phyloP scores from a whole-genome alignment of 257 asterid genomes.

The Solanum microdontum region DNA sequence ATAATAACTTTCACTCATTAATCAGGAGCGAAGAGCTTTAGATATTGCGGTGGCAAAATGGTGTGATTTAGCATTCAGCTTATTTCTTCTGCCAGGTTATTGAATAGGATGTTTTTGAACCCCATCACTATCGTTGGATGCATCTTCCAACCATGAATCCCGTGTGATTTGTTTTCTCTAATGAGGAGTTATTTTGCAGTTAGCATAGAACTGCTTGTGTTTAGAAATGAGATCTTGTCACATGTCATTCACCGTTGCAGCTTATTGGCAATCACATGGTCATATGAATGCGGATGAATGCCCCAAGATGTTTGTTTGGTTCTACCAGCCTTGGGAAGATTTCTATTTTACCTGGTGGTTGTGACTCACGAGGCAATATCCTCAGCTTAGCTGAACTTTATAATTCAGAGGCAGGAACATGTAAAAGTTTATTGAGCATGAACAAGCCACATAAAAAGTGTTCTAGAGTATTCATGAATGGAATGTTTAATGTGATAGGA shows the following conservation, averaged over 20 bases:
- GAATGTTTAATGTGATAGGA: neutral
- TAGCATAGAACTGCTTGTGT: no score
- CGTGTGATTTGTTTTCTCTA: neutral
- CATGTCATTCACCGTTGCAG: neutral
- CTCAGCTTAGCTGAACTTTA: neutral
- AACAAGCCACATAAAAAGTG: neutral
- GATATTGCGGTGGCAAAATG: neutral
- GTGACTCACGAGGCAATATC: neutral
- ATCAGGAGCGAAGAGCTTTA: neutral
- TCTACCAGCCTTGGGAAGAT: neutral
- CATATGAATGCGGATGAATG: neutral
- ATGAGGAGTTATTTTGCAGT: no score
- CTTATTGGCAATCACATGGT: neutral
- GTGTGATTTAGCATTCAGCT: neutral
- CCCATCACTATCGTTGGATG: neutral
- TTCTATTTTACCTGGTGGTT: neutral
- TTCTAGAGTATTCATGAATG: neutral
- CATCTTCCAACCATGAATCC: neutral
- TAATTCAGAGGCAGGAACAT: neutral
- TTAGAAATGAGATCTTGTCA: no score
- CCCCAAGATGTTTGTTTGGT: neutral
- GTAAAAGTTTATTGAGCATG: neutral
- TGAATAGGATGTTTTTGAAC: neutral
- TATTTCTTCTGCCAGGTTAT: neutral
- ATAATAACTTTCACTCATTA: neutral